Conservation (phyloP, 805 yeast genomes). For the Yamadazyma nakazawae region DNA sequence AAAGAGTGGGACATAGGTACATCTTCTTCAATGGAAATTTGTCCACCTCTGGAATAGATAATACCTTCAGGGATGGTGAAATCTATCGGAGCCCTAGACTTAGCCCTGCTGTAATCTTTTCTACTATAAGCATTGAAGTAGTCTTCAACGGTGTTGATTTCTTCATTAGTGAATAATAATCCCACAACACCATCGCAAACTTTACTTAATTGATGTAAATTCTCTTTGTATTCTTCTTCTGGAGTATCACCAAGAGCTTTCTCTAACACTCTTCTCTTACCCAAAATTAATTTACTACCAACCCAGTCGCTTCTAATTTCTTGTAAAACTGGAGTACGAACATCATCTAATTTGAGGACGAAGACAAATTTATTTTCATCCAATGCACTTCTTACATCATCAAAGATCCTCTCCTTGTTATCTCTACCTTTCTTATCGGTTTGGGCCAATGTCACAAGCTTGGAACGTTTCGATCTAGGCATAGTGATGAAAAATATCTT, state of each 20-base stretch:
- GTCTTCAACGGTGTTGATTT: constrained; percentile 82
- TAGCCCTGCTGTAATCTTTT: constrained; percentile 87
- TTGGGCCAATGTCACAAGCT: constrained; percentile 91
- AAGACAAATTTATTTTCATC: constrained; percentile 77
- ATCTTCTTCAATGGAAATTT: constrained; percentile 84
- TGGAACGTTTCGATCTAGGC: constrained; percentile 98
- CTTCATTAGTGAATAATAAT: constrained; percentile 83
- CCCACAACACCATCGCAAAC: constrained; percentile 79
- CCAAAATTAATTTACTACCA: constrained; percentile 85
- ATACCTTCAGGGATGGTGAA: constrained; percentile 88
- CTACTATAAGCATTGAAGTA: constrained; percentile 77
- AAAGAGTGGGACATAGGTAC: constrained; percentile 95
- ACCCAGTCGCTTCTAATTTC: constrained; percentile 90
- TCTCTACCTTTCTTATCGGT: constrained; percentile 95
- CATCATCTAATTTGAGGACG: constrained; percentile 85
- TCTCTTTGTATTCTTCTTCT: constrained; percentile 87
- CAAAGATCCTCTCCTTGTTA: constrained; percentile 86
- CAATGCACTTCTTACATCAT: constrained; percentile 79
- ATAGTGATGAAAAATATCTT: constrained; percentile 32
- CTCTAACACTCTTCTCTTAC: constrained; percentile 88
- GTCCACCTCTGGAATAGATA: constrained; percentile 94
- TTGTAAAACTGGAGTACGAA: constrained; percentile 93
- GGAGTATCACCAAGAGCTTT: constrained; percentile 87
- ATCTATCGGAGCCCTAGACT: constrained; percentile 75
- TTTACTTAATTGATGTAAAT: constrained; percentile 66